Percentiles rank a stretch among this genome's conserved stretches.
phyloP scores from a whole-genome alignment of 768 basidiomycete genomes.

The Amyloporia xantha region DNA sequence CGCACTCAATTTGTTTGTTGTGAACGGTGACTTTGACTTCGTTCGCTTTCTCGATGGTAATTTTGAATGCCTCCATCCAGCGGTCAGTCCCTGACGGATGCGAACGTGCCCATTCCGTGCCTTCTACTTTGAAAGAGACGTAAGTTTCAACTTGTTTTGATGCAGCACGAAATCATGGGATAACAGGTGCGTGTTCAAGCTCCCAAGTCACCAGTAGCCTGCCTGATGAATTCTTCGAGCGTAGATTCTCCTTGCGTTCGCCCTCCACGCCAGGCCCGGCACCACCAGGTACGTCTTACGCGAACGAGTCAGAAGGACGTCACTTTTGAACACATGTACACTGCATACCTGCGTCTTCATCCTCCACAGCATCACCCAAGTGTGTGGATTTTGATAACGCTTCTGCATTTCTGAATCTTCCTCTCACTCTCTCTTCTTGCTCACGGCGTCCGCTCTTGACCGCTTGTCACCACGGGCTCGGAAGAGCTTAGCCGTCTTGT shows the following conservation, averaged over 20 bases:
- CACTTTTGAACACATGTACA: background rate
- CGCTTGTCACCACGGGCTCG: constrained; percentile 97
- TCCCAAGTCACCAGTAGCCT: constrained; percentile 89
- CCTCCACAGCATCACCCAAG: constrained; percentile 84
- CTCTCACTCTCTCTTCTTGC: constrained; percentile 87
- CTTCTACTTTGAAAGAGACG: constrained; percentile 94
- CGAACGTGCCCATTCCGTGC: constrained; percentile 85
- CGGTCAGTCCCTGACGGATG: constrained; percentile 92
- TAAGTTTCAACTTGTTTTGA: constrained; percentile 84
- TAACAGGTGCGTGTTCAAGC: constrained; percentile 86
- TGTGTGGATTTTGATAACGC: constrained; percentile 92
- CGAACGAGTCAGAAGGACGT: background rate
- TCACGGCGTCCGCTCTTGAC: constrained; percentile 86
- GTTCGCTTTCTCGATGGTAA: constrained; percentile 94
- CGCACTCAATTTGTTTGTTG: constrained; percentile 84
- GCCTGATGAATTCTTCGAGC: constrained; percentile 91
- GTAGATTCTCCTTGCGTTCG: constrained; percentile 87
- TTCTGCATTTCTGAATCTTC: constrained; percentile 93
- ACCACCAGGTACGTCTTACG: constrained; percentile 20
- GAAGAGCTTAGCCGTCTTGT: constrained; percentile 98
- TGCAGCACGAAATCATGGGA: constrained; percentile 61
- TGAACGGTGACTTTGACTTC: constrained; percentile 96
- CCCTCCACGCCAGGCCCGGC: constrained; percentile 59
- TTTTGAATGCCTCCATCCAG: constrained; percentile 98
- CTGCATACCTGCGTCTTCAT: constrained; percentile 66